phyloP scores from a whole-genome alignment of 139 green algal genomes.

The Chlorella sorokiniana region DNA sequence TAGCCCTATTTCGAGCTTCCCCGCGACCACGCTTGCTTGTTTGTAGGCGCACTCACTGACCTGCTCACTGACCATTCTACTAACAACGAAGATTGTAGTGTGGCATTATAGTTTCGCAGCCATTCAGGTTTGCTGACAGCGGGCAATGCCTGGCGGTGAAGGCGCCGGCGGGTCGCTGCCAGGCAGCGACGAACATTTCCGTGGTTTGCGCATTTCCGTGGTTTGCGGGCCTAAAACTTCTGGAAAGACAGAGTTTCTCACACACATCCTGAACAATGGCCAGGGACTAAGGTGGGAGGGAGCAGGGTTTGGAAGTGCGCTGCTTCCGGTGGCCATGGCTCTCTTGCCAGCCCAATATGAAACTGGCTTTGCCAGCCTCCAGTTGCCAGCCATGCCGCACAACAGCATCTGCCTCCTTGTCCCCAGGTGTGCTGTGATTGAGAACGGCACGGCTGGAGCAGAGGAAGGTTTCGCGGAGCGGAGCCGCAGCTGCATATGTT shows the following conservation, averaged over 20 bases:
- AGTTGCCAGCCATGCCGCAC: background rate
- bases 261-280: constrained; percentile 63
- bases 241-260: constrained; percentile 85
- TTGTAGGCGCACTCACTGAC: too few species aligned
- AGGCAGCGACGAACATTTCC: background rate
- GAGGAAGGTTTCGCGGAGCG: constrained; percentile 9
- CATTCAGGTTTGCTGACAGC: too few species aligned
- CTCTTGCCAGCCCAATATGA: background rate
- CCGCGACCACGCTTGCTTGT: too few species aligned
- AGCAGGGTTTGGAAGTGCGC: too few species aligned
- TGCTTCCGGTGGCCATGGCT: too few species aligned
- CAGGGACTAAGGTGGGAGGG: constrained; percentile 25
- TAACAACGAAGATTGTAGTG: too few species aligned
- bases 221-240: constrained; percentile 59
- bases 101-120: too few species aligned
- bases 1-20: too few species aligned
- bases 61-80: too few species aligned
- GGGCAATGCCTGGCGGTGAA: too few species aligned
- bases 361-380: background rate
- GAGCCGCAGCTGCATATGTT: constrained; percentile 4
- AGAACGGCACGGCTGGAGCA: constrained; percentile 3
- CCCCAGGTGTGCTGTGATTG: constrained; percentile 6
- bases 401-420: background rate
- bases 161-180: constrained; percentile 12
- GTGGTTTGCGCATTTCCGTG: constrained; percentile 11